Conservation (phyloP, 2,329 filamentous ascomycete genomes). For the Curvularia hawaiiensis region DNA sequence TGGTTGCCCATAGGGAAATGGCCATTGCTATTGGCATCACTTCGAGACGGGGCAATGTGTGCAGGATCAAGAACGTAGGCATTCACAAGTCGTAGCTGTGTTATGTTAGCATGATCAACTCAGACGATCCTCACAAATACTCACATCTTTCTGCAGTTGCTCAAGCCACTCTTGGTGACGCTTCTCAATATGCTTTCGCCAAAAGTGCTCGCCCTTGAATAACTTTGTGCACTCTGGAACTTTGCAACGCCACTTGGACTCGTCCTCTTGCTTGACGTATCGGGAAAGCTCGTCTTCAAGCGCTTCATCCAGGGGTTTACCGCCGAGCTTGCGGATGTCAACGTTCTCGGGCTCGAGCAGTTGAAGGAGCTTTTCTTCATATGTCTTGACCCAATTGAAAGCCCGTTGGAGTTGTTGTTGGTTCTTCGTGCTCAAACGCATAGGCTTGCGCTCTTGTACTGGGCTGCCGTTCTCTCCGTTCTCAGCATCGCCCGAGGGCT, state of each 20-base stretch:
- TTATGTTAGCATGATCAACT: conserved; percentile 9
- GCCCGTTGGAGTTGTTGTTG: conserved; percentile 93
- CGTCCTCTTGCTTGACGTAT: conserved; percentile 95
- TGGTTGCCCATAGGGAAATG: conserved; percentile 88
- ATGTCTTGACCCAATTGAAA: conserved; percentile 99
- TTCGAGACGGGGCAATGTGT: conserved; percentile 90
- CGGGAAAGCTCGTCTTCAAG: conserved; percentile 84
- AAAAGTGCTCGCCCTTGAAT: conserved; percentile 97
- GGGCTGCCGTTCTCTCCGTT: conserved; percentile 65
- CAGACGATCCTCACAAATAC: conserved; percentile 38
- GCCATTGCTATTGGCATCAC: conserved; percentile 93
- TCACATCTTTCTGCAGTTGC: conserved; percentile 79
- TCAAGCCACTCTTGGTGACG: conserved; percentile 89
- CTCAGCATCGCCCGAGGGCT: conserved; percentile 66
- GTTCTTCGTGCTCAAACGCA: conserved; percentile 72
- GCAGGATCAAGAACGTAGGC: conserved; percentile 92
- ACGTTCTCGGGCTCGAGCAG: conserved; percentile 88
- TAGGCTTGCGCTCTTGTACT: conserved; percentile 72
- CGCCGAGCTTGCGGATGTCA: conserved; percentile 88
- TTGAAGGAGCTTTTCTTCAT: conserved; percentile 94
- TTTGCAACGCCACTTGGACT: conserved; percentile 95
- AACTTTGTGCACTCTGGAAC: conserved; percentile 95
- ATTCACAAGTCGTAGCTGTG: conserved; percentile 85
- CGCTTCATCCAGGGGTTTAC: conserved; percentile 83
- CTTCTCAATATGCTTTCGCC: conserved; percentile 98